Conservation (phyloP, 495 filamentous ascomycete species). For the Talaromyces borbonicus region DNA sequence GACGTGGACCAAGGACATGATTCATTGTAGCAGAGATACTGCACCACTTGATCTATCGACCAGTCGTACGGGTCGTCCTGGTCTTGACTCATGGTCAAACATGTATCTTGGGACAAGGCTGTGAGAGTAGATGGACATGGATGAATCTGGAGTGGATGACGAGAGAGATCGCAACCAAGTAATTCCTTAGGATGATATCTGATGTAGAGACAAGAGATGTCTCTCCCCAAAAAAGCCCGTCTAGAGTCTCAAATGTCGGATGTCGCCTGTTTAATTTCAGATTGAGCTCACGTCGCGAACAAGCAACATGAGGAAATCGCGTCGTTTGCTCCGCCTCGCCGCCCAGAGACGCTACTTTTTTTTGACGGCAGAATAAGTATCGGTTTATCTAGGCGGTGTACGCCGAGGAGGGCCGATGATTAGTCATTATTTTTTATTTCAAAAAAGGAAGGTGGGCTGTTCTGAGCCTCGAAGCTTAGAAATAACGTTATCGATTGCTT, state of each 20-base stretch:
- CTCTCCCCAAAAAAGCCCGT: too few species aligned
- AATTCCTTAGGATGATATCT: too few species aligned
- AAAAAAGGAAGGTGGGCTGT: slow-evolving; percentile 4
- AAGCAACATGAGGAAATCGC: not conserved
- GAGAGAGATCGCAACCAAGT: not conserved
- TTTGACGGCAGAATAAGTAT: slow-evolving; percentile 1
- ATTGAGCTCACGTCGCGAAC: not conserved
- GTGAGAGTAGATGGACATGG: not conserved
- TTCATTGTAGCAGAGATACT: slow-evolving; percentile 47
- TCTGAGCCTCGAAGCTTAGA: slow-evolving; percentile 2
- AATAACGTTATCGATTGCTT: not conserved
- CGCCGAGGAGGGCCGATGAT: not conserved
- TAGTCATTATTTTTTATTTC: too few species aligned
- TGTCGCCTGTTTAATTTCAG: not conserved
- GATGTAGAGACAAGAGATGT: too few species aligned
- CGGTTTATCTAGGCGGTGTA: slow-evolving; percentile 4
- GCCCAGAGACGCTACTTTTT: not conserved
- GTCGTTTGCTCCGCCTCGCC: slow-evolving; percentile 3
- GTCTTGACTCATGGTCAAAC: slow-evolving; percentile 8
- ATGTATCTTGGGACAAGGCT: not conserved
- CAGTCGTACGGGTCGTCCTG: slow-evolving; percentile 55
- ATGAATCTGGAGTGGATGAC: not conserved
- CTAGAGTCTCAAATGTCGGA: not conserved
- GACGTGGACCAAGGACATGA: slow-evolving; percentile 33
- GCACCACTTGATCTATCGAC: slow-evolving; percentile 54